Evolutionary conservation across 225 moss, liverwort and hornwort species (phyloP), one percentile per base, ranked within the genome.

Genomic region (Physcomitrium patens): DNA sequence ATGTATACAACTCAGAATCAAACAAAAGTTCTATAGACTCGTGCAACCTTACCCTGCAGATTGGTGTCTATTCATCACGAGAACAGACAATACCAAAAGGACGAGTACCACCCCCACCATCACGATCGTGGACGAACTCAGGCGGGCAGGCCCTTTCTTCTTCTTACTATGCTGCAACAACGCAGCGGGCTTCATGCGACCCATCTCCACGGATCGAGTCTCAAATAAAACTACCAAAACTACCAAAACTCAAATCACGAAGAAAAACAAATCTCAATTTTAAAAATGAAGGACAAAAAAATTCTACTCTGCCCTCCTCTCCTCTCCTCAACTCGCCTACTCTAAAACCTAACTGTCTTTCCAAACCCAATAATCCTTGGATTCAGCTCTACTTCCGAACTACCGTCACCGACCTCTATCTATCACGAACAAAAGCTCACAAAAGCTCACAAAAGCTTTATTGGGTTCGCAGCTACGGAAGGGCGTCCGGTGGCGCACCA

Each of bases 91-190:
- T 26, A 94, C 45, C 67, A 88, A 59, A 72, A 90, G 73, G 70
- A 92, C 75, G 55, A 85, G 15, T 20, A 91, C 55, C 6, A 88
- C 76, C 41, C 79, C 79, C 56, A 84, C 89, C 27, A 78, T 88
- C 15, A 86, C 91, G 60, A 96, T 80, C 8, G 86, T 86, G 23
- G 84, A 48, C 2, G 82, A 65, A 55, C 86, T 92, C 64, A 89
- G 60, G 71, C 89, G 89, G 45, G 81, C 76, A 14, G 96, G 94
- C 2, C 73, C 89, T 61, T 96, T 96, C 85, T 91, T 91, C 71
- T 78, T 90, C 83, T 92, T 92, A 72, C 96, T 96, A 64, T 92
- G 96, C 76, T 86, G 87, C 70, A 96, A 50, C 85, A 96, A 75
- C 47, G 86, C 90, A 65, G 86, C 91, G 13, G 94, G 94, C 75